Evolutionary conservation across 352 stramenopile species (phyloP), one percentile per base, ranked within the genome.

Genomic region (Pythium insidiosum): DNA sequence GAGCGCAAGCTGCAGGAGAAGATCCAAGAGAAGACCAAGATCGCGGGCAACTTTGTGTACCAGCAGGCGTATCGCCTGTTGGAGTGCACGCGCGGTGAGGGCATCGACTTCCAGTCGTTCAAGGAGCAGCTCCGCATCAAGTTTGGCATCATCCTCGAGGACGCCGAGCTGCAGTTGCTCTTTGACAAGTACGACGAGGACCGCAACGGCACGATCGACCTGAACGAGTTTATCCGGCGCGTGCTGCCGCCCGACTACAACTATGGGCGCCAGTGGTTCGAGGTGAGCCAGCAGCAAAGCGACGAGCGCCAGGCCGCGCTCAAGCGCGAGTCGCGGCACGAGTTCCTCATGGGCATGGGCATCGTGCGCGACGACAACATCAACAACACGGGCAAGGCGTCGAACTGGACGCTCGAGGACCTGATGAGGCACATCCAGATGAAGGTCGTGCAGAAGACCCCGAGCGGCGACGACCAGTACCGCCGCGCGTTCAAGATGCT

Each of bases 171-270:
- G 12, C 60, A 78, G 38, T 56, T 80, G 24, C 67, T 94, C 4
- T 94, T 94, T 47, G 72, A 87, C 58, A 88, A 87, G 61, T 91
- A 88, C 48, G 78, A 92, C 48, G 73, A 84, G 28, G 77, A 91
- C 43, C 56, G 58, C 15, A 85, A 90, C 34, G 82, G 79, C 43
- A 84, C 56, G 18, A 89, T 90, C 45, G 77, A 92, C 47, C 57
- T 94, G 28, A 71, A 87, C 29, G 77, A 92, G 54, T 90, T 94
- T 45, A 88, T 91, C 30, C 58, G 72, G 1, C 71, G 59, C n/a
- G 76, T 88, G 28, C 50, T 91, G 11, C 77, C 77, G 9, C 72
- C 70, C 6, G 75, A 91, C 40, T 88, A 84, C 60, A 78, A 84
- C 46, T 82, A 84, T 35, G 72, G 69, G 0, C 60, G 55, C 20